Evolutionary conservation across 805 yeast genomes (phyloP), one percentile per base, ranked within the genome.

Genomic region (Candida ipomoeae): DNA sequence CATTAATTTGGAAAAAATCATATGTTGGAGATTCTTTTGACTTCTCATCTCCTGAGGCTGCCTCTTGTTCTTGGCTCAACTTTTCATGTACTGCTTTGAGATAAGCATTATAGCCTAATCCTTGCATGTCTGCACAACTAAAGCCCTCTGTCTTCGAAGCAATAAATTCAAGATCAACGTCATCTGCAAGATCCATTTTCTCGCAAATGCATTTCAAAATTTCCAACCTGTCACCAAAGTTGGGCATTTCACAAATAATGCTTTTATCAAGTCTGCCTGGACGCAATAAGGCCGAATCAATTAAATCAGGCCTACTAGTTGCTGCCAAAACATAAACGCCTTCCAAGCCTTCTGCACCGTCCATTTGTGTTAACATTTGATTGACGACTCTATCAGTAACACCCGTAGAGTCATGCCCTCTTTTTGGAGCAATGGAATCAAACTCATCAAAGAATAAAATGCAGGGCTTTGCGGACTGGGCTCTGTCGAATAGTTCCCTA

Each of bases 371-470:
- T 60, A 94, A 78, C 82, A 94, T 81, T 64, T 94, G 99, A 68
- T 94, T 94, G 23, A 94, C 99, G 38, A 94, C 97, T 59, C 99
- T 79, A 65, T 94, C 99, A 2, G 98, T 94, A 3, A 94, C 98
- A 50, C 98, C 98, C 0, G 98, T 91, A 1, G 96, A 88, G 64
- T 92, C 99, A 62, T 91, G 97, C 2, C 98, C 98, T 77, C 98
- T 84, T 65, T 91, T 91, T 0, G 98, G 98, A 0, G 98, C 97
- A 62, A 94, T 89, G 0, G 98, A 90, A 60, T 92, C 98, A 65
- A 92, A 91, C 63, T 92, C 97, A 68, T 92, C 98, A 67, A 92
- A 91, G 64, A 92, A 91, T 48, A 92, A 70, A 31, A 92, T 83
- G 61, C 97, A 92, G 0, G 97, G 97, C 61, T 88, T 89, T 2